A percentile compares a stretch with the other conserved stretches of the same genome.
Evolutionary conservation across 169 alveolate species (phyloP).

Genomic region (Miamiensis avidus): DNA sequence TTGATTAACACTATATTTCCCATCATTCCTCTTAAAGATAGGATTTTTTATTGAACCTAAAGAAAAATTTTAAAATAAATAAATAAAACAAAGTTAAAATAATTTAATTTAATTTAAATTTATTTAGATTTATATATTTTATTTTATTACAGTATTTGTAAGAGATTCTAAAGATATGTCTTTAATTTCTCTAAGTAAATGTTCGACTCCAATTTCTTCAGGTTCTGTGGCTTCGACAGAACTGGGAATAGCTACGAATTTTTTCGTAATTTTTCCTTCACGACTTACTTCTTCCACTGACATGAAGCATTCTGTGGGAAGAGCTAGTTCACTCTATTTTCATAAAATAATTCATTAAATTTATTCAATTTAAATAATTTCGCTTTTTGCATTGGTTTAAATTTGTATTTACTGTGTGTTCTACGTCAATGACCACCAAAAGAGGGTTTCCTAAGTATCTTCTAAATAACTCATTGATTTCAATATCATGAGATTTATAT

Average conservation of each 20-base stretch:
- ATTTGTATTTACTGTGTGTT: slow-evolving; percentile 6
- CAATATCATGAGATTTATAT: slow-evolving; percentile 96
- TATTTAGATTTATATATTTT: background rate
- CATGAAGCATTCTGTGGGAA: slow-evolving; percentile 95
- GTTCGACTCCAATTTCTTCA: slow-evolving; percentile 99
- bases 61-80: slow-evolving; percentile 61
- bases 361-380: too few relatives aligned
- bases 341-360: background rate
- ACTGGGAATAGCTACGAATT: slow-evolving; percentile 93
- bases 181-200: slow-evolving; percentile 95
- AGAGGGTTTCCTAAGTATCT: slow-evolving; percentile 94
- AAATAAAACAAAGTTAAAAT: slow-evolving; percentile 32
- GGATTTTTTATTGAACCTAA: slow-evolving; percentile 71
- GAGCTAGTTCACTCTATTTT: slow-evolving; percentile 34
- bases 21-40: slow-evolving; percentile 68
- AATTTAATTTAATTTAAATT: slow-evolving; percentile 42
- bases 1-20: slow-evolving; percentile 71
- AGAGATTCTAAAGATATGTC: slow-evolving; percentile 94
- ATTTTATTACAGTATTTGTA: slow-evolving; percentile 78
- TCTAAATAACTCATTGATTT: slow-evolving; percentile 96
- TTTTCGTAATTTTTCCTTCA: slow-evolving; percentile 90
- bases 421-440: slow-evolving; percentile 92
- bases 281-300: slow-evolving; percentile 95
- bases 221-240: slow-evolving; percentile 97
- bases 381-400: background rate